A percentile compares a stretch with the other conserved stretches of the same genome.
Conservation (phyloP, 2,329 filamentous ascomycete species). For the Dothiorella sarmentorum region DNA sequence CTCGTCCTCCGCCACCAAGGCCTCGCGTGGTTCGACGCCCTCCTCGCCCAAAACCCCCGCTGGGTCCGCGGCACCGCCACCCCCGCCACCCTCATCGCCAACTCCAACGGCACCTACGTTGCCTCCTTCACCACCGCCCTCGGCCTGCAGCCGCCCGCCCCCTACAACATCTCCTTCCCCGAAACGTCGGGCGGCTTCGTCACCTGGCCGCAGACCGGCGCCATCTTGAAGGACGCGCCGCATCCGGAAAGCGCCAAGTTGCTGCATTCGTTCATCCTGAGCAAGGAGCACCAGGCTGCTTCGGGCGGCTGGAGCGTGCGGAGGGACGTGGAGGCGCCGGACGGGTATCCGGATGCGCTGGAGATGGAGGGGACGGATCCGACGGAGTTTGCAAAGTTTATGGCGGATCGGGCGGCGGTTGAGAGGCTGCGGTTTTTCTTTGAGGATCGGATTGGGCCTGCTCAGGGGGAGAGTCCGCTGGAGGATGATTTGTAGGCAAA, state of each 20-base stretch:
- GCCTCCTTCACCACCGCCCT: slow-evolving; percentile 23
- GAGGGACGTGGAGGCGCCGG: slow-evolving; percentile 32
- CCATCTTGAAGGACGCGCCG: slow-evolving; percentile 48
- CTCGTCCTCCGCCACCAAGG: slow-evolving; percentile 39
- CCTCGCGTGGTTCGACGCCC: slow-evolving; percentile 45
- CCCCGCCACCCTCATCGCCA: slow-evolving; percentile 35
- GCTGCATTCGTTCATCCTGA: slow-evolving; percentile 48
- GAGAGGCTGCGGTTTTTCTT: slow-evolving; percentile 44
- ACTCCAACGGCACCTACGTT: slow-evolving; percentile 25
- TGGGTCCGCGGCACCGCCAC: slow-evolving; percentile 54
- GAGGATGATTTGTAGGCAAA: slow-evolving; percentile 29
- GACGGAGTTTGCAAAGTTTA: slow-evolving; percentile 40
- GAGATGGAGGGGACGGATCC: slow-evolving; percentile 37
- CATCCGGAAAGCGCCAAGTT: slow-evolving; percentile 52
- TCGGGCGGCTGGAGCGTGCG: slow-evolving; percentile 37
- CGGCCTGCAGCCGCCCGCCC: slow-evolving; percentile 4
- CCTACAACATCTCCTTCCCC: slow-evolving; percentile 28
- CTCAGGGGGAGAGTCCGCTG: slow-evolving; percentile 44
- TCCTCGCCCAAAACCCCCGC: slow-evolving; percentile 48
- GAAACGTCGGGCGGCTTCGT: slow-evolving; percentile 41
- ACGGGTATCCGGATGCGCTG: slow-evolving; percentile 30
- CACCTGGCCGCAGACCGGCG: slow-evolving; percentile 49
- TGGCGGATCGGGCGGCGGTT: slow-evolving; percentile 41
- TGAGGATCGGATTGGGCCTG: slow-evolving; percentile 42
- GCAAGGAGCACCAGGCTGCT: slow-evolving; percentile 38